Percentiles rank a stretch among this genome's conserved stretches.
Conservation (phyloP, 73 alveolate genomes). For the Tetrahymena malaccensis region DNA sequence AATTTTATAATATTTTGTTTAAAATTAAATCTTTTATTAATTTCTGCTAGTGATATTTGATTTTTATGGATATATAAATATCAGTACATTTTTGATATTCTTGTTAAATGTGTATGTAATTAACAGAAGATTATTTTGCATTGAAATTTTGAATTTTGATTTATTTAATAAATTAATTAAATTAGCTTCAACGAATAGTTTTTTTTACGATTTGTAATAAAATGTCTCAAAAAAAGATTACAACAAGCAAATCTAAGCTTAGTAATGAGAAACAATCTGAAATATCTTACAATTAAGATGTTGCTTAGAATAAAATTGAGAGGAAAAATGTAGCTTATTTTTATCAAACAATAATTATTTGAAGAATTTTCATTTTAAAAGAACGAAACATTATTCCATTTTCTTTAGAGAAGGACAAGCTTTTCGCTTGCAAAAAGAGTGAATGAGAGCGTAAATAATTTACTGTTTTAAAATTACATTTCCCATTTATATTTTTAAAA, state of each 20-base stretch:
- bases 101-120: background rate
- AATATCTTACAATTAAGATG: background rate
- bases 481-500: background rate
- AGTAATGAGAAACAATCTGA: background rate
- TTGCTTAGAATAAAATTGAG: background rate
- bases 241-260: background rate
- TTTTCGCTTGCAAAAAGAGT: background rate
- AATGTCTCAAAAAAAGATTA: background rate
- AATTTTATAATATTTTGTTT: no score
- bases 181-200: background rate
- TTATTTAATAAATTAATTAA: background rate
- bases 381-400: background rate
- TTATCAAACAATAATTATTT: background rate
- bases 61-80: no score
- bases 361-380: background rate
- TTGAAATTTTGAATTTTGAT: background rate
- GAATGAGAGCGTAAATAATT: background rate
- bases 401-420: background rate
- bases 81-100: background rate
- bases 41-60: background rate
- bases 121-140: background rate
- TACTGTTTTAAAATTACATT: background rate
- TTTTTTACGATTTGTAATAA: background rate
- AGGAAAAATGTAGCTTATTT: background rate
- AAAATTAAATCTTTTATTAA: no score